Conservation (phyloP, 345 rosid genomes). For the Citrus hindsii region DNA sequence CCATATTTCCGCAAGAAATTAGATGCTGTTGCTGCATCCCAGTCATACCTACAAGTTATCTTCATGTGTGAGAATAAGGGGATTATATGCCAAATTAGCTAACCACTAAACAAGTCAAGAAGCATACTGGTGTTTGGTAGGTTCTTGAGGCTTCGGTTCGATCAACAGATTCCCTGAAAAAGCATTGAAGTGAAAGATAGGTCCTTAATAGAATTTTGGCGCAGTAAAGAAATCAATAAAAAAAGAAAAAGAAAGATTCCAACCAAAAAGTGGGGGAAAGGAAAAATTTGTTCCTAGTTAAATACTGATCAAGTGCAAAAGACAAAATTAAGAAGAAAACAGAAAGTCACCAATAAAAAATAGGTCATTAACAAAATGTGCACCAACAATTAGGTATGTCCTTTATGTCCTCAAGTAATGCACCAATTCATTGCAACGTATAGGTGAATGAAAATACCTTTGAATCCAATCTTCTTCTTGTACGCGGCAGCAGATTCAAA, state of each 20-base stretch:
- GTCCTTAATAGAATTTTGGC: neutral
- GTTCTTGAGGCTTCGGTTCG: constrained; percentile 99
- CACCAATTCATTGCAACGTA: neutral
- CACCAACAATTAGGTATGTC: neutral
- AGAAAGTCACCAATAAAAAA: neutral
- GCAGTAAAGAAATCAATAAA: neutral
- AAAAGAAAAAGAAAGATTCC: neutral
- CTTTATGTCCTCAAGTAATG: neutral
- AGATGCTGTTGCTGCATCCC: constrained; percentile 98
- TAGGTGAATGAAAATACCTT: constrained; percentile 37
- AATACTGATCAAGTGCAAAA: neutral
- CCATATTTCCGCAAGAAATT: constrained; percentile 84
- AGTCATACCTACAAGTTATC: constrained; percentile 55
- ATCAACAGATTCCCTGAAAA: constrained; percentile 72
- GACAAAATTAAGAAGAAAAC: neutral
- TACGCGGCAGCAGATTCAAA: constrained; percentile 81
- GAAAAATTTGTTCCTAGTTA: neutral
- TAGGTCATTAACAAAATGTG: neutral
- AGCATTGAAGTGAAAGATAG: neutral
- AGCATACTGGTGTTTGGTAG: constrained; percentile 82
- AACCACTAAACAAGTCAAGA: neutral
- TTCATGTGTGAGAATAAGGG: neutral
- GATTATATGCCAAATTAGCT: neutral
- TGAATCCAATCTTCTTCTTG: constrained; percentile 97
- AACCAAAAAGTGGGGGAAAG: neutral